These are phyloP conservation scores for Pseudogymnoascus pannorum DNA, from an alignment of 2,329 filamentous ascomycete genomes.

Conservation along the genomic window DNA sequence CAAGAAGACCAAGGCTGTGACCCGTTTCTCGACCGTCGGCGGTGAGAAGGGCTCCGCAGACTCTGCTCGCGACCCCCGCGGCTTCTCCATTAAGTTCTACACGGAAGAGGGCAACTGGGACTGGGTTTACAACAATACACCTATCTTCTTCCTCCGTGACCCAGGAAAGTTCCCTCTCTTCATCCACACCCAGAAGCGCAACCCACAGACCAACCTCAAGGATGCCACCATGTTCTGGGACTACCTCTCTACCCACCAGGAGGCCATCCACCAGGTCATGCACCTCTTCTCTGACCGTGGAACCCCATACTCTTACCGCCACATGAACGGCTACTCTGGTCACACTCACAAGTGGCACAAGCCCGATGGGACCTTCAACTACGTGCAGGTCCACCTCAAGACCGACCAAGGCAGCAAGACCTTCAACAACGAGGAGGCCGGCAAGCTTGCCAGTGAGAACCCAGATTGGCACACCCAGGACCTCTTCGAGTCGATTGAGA, in stretches of 20 bases:
- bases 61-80: constrained; percentile 58
- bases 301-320: constrained; percentile 56
- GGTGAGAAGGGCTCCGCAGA: constrained; percentile 62
- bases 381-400: constrained; percentile 58
- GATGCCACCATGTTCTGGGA: constrained; percentile 45
- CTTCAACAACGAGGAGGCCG: constrained; percentile 50
- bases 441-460: constrained; percentile 45
- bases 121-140: constrained; percentile 70
- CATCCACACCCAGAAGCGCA: constrained; percentile 71
- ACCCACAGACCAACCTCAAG: constrained; percentile 64
- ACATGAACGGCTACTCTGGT: constrained; percentile 62
- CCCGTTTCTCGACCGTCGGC: constrained; percentile 66
- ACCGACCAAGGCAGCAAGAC: constrained; percentile 56
- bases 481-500: constrained; percentile 55
- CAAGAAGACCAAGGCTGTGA: constrained; percentile 60
- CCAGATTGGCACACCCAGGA: constrained; percentile 59
- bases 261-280: constrained; percentile 58
- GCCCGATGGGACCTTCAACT: constrained; percentile 57
- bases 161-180: constrained; percentile 68
- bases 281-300: constrained; percentile 59
- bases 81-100: constrained; percentile 64
- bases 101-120: constrained; percentile 67
- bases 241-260: constrained; percentile 49
- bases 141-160: constrained; percentile 70
- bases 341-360: constrained; percentile 63